These are phyloP conservation scores for Sporormia fimetaria DNA, from an alignment of 495 filamentous ascomycete genomes.

Conservation along the genomic window DNA sequence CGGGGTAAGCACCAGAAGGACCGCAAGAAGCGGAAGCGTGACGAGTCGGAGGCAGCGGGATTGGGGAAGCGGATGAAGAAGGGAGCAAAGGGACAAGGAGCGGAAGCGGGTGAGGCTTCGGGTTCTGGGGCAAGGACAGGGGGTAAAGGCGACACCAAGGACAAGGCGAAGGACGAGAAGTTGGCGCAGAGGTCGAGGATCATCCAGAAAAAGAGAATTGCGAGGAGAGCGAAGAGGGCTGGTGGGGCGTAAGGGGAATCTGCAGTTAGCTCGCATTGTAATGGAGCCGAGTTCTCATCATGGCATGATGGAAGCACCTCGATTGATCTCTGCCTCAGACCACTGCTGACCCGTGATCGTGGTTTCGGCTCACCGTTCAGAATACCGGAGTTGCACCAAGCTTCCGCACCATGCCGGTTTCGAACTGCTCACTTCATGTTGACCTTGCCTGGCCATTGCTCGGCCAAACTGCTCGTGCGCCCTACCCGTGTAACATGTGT, in stretches of 20 bases:
- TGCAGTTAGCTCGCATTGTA: no score
- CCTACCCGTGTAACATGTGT: no score
- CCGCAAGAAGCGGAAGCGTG: constrained; percentile 17
- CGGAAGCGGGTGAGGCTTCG: constrained; percentile 18
- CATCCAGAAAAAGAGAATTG: constrained; percentile 56
- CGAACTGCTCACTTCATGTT: no score
- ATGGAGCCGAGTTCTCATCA: no score
- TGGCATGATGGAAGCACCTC: no score
- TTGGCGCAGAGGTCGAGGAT: constrained; percentile 51
- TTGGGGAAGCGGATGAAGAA: constrained; percentile 18
- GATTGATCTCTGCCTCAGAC: no score
- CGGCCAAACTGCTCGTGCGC: no score
- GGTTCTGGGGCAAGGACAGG: constrained; percentile 1
- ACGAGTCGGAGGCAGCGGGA: constrained; percentile 15
- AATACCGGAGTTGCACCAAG: no score
- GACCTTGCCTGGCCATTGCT: no score
- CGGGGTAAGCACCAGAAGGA: constrained; percentile 12
- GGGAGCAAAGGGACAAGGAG: constrained; percentile 23
- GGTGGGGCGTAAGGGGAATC: constrained; percentile 10
- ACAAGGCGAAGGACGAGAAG: constrained; percentile 36
- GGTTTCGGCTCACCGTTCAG: no score
- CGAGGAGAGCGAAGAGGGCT: constrained; percentile 41
- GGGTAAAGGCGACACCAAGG: neutral
- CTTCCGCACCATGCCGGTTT: no score
- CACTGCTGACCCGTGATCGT: no score